Evolutionary conservation across 768 basidiomycete species (phyloP).

Genomic region (Roridomyces roridus): DNA sequence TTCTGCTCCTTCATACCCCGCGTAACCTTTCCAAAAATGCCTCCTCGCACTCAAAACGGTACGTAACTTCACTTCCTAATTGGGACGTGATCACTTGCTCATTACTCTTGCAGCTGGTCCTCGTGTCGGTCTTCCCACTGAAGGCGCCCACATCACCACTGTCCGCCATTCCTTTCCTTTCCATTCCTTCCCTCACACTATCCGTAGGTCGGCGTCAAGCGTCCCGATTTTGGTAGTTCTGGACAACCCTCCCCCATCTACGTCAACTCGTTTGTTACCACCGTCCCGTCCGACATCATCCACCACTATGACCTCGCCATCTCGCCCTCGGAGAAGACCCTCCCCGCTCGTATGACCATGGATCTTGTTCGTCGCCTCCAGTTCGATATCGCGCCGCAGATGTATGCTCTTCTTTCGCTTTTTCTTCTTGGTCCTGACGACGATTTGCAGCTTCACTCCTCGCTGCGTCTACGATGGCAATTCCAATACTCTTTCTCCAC

Average conservation of each 20-base stretch:
- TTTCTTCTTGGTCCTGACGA: background rate
- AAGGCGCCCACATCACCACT: conserved; percentile 20
- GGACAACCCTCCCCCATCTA: conserved; percentile 49
- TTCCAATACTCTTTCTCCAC: background rate
- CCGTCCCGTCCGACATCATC: conserved; percentile 47
- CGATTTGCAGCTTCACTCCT: conserved; percentile 58
- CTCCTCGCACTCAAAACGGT: conserved; percentile 16
- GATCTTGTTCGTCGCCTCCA: conserved; percentile 73
- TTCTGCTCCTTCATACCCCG: background rate
- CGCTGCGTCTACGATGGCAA: conserved; percentile 51
- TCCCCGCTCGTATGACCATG: conserved; percentile 73
- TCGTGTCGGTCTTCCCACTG: conserved; percentile 14
- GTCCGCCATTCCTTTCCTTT: background rate
- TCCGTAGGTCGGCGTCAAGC: conserved; percentile 63
- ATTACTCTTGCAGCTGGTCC: conserved; percentile 5
- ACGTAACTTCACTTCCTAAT: background rate
- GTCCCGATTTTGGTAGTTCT: conserved; percentile 65
- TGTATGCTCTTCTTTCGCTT: conserved; percentile 28
- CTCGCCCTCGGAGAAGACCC: conserved; percentile 67
- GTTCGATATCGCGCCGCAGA: conserved; percentile 55
- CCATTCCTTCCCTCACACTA: background rate
- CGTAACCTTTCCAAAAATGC: conserved; percentile 8
- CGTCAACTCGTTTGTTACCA: conserved; percentile 70
- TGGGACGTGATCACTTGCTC: background rate
- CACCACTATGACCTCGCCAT: conserved; percentile 84